These are phyloP conservation scores for Penicillium fimorum DNA, from an alignment of 495 filamentous ascomycete species.

Conservation along the genomic window DNA sequence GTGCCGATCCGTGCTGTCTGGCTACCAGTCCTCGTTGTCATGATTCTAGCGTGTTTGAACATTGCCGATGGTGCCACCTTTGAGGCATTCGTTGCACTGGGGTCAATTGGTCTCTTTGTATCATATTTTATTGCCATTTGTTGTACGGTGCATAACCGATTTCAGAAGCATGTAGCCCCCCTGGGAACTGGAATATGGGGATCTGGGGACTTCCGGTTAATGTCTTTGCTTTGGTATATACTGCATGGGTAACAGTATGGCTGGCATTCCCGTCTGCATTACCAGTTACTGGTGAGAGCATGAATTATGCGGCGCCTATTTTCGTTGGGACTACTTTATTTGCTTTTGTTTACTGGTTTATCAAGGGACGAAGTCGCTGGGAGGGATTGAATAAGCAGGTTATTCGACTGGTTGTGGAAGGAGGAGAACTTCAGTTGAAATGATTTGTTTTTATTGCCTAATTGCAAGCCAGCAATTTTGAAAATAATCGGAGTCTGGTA, in stretches of 20 bases:
- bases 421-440: conserved; percentile 14
- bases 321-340: conserved; percentile 24
- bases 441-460: conserved; percentile 1
- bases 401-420: conserved; percentile 17
- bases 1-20: conserved; percentile 45
- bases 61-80: conserved; percentile 53
- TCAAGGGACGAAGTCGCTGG: conserved; percentile 22
- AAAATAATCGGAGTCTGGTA: background rate
- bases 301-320: conserved; percentile 31
- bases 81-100: conserved; percentile 50
- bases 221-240: conserved; percentile 24
- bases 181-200: conserved; percentile 26
- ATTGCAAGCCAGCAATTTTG: background rate
- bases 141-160: conserved; percentile 39
- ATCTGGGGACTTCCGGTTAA: conserved; percentile 25
- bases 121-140: conserved; percentile 42
- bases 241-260: conserved; percentile 24
- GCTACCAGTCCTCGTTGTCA: conserved; percentile 45
- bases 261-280: conserved; percentile 24
- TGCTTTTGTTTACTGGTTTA: conserved; percentile 26
- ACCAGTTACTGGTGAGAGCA: conserved; percentile 24
- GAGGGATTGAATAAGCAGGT: conserved; percentile 20
- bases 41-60: conserved; percentile 54
- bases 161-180: background rate
- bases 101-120: conserved; percentile 38